Evolutionary conservation across 1,139 yeast genomes (phyloP).

Genomic region (Sugiyamaella castrensis): DNA sequence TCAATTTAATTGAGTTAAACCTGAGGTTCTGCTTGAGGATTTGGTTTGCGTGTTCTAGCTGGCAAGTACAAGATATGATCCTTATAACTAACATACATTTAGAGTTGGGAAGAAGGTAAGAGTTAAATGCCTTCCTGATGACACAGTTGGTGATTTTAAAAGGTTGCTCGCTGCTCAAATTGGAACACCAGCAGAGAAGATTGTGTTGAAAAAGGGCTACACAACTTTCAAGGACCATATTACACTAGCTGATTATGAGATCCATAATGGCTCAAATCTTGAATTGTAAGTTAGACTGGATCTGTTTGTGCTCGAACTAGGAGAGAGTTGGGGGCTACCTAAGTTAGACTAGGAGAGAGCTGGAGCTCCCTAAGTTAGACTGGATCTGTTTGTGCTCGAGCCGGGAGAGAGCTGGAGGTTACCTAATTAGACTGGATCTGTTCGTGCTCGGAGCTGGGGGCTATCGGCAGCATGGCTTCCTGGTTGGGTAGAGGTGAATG

Average conservation of each 20-base stretch:
- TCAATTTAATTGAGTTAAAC: background rate
- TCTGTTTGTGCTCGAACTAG: no score
- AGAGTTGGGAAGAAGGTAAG: constrained; percentile 82
- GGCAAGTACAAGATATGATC: background rate
- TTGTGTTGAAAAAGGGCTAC: constrained; percentile 48
- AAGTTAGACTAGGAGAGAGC: no score
- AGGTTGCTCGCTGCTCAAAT: constrained; percentile 77
- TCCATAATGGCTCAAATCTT: constrained; percentile 83
- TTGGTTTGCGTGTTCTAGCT: background rate
- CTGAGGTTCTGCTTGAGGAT: no score
- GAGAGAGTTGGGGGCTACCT: no score
- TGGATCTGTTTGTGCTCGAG: no score
- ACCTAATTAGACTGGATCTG: no score
- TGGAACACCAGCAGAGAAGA: constrained; percentile 68
- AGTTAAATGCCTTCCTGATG: constrained; percentile 79
- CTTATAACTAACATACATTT: background rate
- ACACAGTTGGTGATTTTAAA: constrained; percentile 90
- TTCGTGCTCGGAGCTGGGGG: no score
- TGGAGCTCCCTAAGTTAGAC: no score
- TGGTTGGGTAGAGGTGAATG: no score
- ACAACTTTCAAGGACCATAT: constrained; percentile 85
- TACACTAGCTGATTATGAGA: constrained; percentile 85
- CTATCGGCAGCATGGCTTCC: no score
- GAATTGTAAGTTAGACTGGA: constrained; percentile 74
- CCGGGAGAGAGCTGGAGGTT: no score